Percentiles rank a stretch among this genome's conserved stretches.
phyloP scores from a whole-genome alignment of 768 basidiomycete species.

The Suillus hirtellus region DNA sequence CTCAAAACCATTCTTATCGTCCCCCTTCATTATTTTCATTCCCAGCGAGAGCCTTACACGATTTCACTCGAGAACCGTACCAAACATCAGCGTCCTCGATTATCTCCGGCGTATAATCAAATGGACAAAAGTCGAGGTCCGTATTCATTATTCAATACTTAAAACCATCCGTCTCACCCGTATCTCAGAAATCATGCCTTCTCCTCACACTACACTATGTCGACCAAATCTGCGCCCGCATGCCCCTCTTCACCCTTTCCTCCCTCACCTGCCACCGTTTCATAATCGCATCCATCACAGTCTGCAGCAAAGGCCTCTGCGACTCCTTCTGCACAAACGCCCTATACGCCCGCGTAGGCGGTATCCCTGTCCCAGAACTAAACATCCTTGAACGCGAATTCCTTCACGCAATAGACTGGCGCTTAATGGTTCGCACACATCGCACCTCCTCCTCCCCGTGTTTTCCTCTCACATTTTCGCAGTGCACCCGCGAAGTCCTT shows the following conservation, averaged over 20 bases:
- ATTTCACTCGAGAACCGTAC: constrained; percentile 93
- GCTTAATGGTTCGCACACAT: constrained; percentile 73
- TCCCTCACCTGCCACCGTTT: constrained; percentile 98
- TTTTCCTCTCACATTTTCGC: constrained; percentile 21
- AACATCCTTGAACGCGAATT: constrained; percentile 96
- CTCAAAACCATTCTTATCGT: constrained; percentile 15
- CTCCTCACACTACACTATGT: constrained; percentile 86
- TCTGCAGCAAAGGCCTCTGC: constrained; percentile 92
- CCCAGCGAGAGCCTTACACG: constrained; percentile 85
- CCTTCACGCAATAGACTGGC: constrained; percentile 89
- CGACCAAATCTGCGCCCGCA: constrained; percentile 88
- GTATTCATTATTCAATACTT: constrained; percentile 21
- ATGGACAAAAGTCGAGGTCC: constrained; percentile 94
- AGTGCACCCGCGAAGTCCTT: constrained; percentile 90
- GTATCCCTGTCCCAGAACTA: constrained; percentile 87
- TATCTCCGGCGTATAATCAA: constrained; percentile 92
- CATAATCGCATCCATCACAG: constrained; percentile 89
- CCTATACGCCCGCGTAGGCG: constrained; percentile 95
- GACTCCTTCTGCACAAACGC: constrained; percentile 95
- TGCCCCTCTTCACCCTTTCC: constrained; percentile 88
- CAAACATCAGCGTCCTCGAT: constrained; percentile 85
- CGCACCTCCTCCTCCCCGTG: constrained; percentile 7
- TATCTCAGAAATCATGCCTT: constrained; percentile 69
- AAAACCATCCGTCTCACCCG: background rate
- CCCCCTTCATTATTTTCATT: constrained; percentile 16